Evolutionary conservation across 306 rosid species (phyloP).

Genomic region (Cucumis sativus): Cucumber_9930_V3 NC_026660.2:12181001-12181500

Average conservation of each 20-base stretch:
- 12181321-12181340: background rate
- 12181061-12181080: background rate
- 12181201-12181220: too few species aligned
- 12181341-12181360: background rate
- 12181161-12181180: background rate
- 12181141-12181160: background rate
- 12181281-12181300: background rate
- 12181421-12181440: background rate
- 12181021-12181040: background rate
- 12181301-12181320: background rate
- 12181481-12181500: background rate
- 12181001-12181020: background rate
- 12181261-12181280: background rate
- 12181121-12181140: background rate
- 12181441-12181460: background rate
- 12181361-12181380: too few species aligned
- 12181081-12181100: background rate
- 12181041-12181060: background rate
- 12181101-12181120: background rate
- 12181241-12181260: background rate
- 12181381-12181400: too few species aligned
- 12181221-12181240: too few species aligned
- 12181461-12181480: background rate
- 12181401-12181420: too few species aligned
- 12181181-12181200: background rate